phyloP scores from a whole-genome alignment of 2,329 filamentous ascomycete genomes.

The Furcasterigmium furcatum region DNA sequence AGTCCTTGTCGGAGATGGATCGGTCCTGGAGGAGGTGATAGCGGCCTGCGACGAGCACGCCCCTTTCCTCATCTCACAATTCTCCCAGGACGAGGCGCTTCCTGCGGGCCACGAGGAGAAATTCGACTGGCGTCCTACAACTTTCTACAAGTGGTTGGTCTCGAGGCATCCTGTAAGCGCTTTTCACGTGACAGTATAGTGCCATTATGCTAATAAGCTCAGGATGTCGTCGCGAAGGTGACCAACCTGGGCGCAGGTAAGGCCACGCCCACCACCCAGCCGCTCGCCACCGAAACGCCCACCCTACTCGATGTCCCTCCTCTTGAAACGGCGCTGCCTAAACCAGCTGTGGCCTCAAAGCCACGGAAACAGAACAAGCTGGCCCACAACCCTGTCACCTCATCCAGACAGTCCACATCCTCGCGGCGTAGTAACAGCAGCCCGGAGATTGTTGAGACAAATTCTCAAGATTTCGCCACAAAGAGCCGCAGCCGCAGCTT shows the following conservation, averaged over 20 bases:
- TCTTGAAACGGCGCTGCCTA: slow-evolving; percentile 8
- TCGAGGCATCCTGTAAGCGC: slow-evolving; percentile 33
- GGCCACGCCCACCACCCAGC: not conserved
- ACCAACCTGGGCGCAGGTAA: not conserved
- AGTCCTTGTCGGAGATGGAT: slow-evolving; percentile 47
- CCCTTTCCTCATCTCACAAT: slow-evolving; percentile 49
- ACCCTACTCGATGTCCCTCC: slow-evolving; percentile 4
- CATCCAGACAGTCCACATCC: too few relatives aligned
- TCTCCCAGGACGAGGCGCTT: slow-evolving; percentile 26
- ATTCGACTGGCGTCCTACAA: slow-evolving; percentile 40
- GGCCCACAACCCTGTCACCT: too few relatives aligned
- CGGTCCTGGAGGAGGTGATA: slow-evolving; percentile 45
- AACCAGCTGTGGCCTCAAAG: not conserved
- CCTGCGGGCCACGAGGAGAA: slow-evolving; percentile 18
- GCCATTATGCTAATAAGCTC: not conserved
- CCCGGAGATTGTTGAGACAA: not conserved
- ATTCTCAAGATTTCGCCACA: slow-evolving; percentile 4
- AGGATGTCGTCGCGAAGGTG: slow-evolving; percentile 10
- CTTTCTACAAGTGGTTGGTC: slow-evolving; percentile 47
- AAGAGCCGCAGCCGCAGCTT: too few relatives aligned
- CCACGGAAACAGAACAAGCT: too few relatives aligned
- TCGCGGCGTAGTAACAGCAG: too few relatives aligned
- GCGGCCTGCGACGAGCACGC: slow-evolving; percentile 45
- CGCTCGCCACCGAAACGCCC: not conserved
- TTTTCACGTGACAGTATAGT: not conserved